A percentile compares a stretch with the other conserved stretches of the same genome.
Conservation (phyloP, 2,329 filamentous ascomycete species). For the Scedosporium dehoogii region DNA sequence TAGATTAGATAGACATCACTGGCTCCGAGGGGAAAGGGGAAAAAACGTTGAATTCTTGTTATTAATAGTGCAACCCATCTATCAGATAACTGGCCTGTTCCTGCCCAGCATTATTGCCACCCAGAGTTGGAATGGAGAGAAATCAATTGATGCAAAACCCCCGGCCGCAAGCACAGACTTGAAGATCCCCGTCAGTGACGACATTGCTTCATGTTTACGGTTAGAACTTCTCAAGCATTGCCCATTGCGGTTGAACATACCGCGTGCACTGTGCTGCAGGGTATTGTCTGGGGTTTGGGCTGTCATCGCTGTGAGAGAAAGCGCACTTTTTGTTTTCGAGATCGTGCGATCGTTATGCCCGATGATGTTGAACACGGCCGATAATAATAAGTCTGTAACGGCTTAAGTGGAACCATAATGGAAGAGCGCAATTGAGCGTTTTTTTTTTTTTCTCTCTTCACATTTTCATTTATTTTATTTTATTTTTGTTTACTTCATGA, state of each 20-base stretch:
- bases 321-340: neutral
- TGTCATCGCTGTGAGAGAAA: neutral
- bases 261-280: neutral
- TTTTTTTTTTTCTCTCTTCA: too few relatives aligned
- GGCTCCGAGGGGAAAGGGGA: too few relatives aligned
- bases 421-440: neutral
- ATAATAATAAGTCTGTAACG: neutral
- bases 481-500: too few relatives aligned
- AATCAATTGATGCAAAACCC: neutral
- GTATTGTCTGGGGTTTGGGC: neutral
- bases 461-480: neutral
- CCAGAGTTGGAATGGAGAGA: too few relatives aligned
- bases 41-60: too few relatives aligned
- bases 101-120: too few relatives aligned
- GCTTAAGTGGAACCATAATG: neutral
- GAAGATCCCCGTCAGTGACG: constrained; percentile 1
- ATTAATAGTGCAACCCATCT: too few relatives aligned
- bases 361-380: too few relatives aligned
- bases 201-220: neutral
- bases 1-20: too few relatives aligned
- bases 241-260: neutral
- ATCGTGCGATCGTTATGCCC: neutral
- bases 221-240: neutral
- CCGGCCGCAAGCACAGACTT: neutral
- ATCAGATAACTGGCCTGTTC: too few relatives aligned